phyloP scores from a whole-genome alignment of 495 filamentous ascomycete genomes.

The Niebla homalea region DNA sequence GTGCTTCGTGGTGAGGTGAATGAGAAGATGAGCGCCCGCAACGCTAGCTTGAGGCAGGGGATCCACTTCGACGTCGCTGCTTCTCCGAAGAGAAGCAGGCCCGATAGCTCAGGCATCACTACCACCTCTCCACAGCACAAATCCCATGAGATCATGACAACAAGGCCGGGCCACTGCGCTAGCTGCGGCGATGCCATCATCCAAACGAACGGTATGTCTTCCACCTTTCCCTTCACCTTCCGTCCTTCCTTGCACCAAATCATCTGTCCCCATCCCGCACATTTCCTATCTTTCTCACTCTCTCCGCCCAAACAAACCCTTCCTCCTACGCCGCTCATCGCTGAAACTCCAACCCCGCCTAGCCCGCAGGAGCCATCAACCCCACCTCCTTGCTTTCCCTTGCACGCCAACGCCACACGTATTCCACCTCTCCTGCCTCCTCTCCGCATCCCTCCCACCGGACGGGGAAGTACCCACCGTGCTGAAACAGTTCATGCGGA shows the following conservation, averaged over 20 bases:
- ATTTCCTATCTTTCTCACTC: slow-evolving; percentile 9
- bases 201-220: slow-evolving; percentile 31
- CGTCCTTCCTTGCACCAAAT: background rate
- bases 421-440: slow-evolving; percentile 75
- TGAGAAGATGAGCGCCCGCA: slow-evolving; percentile 61
- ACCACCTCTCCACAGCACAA: background rate
- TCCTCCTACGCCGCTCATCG: slow-evolving; percentile 6
- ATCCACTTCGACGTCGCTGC: slow-evolving; percentile 69
- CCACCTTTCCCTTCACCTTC: background rate
- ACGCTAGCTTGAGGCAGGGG: slow-evolving; percentile 63
- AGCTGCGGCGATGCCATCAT: slow-evolving; percentile 48
- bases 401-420: slow-evolving; percentile 56
- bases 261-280: background rate
- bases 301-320: background rate
- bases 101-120: background rate
- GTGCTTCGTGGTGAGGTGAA: slow-evolving; percentile 81
- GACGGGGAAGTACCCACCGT: slow-evolving; percentile 24
- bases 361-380: background rate
- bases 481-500: slow-evolving; percentile 1
- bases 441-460: slow-evolving; percentile 34
- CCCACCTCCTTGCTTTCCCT: slow-evolving; percentile 68
- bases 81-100: slow-evolving; percentile 4
- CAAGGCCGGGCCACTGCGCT: slow-evolving; percentile 42
- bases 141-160: slow-evolving; percentile 3
- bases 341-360: background rate